Evolutionary conservation across 345 rosid species (phyloP).

Genomic region (Cochlearia excelsa): DNA sequence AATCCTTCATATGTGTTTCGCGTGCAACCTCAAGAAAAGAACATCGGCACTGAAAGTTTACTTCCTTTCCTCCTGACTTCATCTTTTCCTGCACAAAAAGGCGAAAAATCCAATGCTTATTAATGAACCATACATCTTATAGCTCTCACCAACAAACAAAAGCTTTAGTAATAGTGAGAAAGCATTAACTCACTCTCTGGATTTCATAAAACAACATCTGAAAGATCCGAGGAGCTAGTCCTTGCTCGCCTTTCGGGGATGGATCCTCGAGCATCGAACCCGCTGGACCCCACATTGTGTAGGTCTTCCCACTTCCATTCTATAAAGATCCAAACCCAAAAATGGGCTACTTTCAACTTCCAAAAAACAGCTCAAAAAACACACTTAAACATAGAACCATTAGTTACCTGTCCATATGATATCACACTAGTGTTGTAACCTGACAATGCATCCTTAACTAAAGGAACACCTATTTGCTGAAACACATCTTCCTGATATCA

Average conservation of each 20-base stretch:
- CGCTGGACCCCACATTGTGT: slow-evolving; percentile 97
- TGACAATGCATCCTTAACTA: slow-evolving; percentile 71
- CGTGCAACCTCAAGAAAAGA: slow-evolving; percentile 85
- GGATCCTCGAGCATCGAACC: slow-evolving; percentile 94
- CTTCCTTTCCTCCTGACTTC: slow-evolving; percentile 60
- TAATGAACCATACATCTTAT: no score
- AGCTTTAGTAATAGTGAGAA: background rate
- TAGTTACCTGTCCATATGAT: slow-evolving; percentile 86
- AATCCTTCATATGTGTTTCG: slow-evolving; percentile 10
- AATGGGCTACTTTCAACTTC: background rate
- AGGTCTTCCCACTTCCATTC: slow-evolving; percentile 98
- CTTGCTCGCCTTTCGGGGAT: slow-evolving; percentile 69
- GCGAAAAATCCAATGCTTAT: slow-evolving; percentile 5
- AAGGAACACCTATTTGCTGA: slow-evolving; percentile 67
- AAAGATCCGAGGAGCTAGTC: slow-evolving; percentile 86
- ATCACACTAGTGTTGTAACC: slow-evolving; percentile 83
- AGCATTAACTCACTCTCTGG: slow-evolving; percentile 51
- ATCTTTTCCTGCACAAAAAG: slow-evolving; percentile 58
- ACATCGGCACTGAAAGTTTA: slow-evolving; percentile 90
- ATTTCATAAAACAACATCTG: slow-evolving; percentile 79
- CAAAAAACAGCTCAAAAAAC: background rate
- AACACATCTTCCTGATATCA: slow-evolving; percentile 68
- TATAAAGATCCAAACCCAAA: slow-evolving; percentile 17
- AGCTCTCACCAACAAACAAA: background rate
- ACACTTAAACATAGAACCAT: background rate